Conservation (phyloP, 176 grass and related monocot species). For the Avena eriantha region DNA sequence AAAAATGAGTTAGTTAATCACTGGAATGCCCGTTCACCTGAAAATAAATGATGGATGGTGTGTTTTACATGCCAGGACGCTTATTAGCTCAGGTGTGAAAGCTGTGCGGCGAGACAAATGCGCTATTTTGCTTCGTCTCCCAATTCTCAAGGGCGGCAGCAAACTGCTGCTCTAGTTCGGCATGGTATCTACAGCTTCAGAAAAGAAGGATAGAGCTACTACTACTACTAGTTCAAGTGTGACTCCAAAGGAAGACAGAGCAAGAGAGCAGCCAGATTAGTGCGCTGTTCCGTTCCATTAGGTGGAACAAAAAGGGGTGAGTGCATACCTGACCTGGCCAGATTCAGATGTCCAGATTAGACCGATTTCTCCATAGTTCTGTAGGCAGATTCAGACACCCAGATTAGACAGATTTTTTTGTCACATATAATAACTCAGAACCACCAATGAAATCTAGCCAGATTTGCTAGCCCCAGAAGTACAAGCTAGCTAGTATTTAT, state of each 20-base stretch:
- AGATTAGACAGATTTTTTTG: neutral
- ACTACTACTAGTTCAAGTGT: neutral
- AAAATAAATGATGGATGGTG: no score
- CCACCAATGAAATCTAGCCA: neutral
- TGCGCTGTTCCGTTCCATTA: no score
- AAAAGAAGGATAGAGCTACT: no score
- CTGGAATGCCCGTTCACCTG: no score
- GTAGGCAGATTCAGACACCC: neutral
- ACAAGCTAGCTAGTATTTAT: neutral
- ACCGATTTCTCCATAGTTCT: neutral
- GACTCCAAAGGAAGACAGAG: neutral
- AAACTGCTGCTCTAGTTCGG: neutral
- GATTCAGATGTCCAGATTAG: slow-evolving; percentile 30
- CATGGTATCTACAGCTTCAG: neutral
- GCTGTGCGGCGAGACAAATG: no score
- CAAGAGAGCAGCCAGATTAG: neutral
- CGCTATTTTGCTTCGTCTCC: no score
- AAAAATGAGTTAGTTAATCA: no score
- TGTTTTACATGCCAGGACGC: no score
- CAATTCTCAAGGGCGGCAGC: no score
- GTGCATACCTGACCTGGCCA: neutral
- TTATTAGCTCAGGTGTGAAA: no score
- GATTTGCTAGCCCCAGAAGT: neutral
- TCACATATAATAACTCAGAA: neutral
- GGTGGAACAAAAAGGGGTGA: neutral